These are phyloP conservation scores for Rhodotorula sp. DNA, from an alignment of 1,284 basidiomycete genomes.

Conservation along the genomic window DNA sequence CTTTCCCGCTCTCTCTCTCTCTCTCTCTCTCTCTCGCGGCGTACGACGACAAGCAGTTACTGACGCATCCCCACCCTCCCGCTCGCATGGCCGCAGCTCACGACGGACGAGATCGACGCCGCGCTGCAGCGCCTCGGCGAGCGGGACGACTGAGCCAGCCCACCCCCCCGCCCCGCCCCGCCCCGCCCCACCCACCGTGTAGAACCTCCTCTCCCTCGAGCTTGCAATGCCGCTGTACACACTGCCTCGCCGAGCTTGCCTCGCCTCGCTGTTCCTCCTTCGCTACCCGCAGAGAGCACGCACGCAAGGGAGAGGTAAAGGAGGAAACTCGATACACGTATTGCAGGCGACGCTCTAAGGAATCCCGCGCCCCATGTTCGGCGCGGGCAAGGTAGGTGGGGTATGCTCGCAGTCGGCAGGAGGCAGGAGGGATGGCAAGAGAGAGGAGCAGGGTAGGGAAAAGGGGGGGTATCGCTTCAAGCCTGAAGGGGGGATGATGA, in stretches of 20 bases:
- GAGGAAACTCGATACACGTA: no score
- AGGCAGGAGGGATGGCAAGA: not conserved
- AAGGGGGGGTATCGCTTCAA: not conserved
- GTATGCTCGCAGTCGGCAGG: no score
- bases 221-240: not conserved
- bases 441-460: not conserved
- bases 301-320: no score
- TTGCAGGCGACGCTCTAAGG: no score
- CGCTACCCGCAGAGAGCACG: no score
- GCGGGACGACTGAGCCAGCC: constrained; percentile 50
- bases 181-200: not conserved
- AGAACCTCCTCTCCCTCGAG: not conserved
- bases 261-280: no score
- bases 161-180: not conserved
- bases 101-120: constrained; percentile 74
- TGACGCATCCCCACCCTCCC: no score
- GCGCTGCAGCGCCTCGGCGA: constrained; percentile 13
- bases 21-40: constrained; percentile 16
- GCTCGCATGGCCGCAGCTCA: no score
- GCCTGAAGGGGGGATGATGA: not conserved
- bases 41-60: no score
- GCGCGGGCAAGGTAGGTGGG: no score
- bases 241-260: not conserved
- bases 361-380: no score
- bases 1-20: not conserved